Evolutionary conservation across 495 filamentous ascomycete genomes (phyloP), one percentile per base, ranked within the genome.

Genomic region (Penicillium fimorum): DNA sequence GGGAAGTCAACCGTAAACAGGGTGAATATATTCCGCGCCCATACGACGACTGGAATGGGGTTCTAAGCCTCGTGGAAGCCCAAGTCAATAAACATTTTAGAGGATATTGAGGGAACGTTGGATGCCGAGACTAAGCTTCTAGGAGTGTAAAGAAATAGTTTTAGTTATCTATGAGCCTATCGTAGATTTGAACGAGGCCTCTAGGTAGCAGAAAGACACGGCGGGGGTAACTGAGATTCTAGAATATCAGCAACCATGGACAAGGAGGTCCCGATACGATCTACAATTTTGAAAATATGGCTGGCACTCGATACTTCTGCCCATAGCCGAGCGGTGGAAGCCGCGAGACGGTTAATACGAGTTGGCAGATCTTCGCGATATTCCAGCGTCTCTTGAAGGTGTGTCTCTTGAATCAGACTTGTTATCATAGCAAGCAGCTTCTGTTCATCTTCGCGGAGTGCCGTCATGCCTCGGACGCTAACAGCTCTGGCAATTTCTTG

Each of bases 391-490:
- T 12, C 41, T 37, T 35, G 13, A 15, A 54, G 30, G 30, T 55
- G 10, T 12, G 42, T 55, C n/a, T 55, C 53, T 47, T 30, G n/a
- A 13, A 55, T 33, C 0, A 55, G 53, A n/a, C 30, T 47, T 6
- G n/a, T 45, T 18, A 35, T 24, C 53, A 55, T 55, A 40, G 42
- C 43, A 33, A 55, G 53, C 18, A 55, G 30, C 29, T 55, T 55
- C 13, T 29, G 29, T 15, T 55, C 53, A 41, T 55, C 53, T 22
- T 20, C 53, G 5, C 53, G 53, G 4, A 55, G 32, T 12, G 53
- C 4, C 12, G 42, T 18, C 18, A 55, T 35, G 0, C 53, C 53
- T 1, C 8, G 22, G 18, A 30, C 30, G 2, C 24, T 20, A 18
- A 55, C 43, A 40, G 32, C 32, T 18, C 41, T 35, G 1, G 53